phyloP scores from a whole-genome alignment of 192 early-diverging fungal species.

The Coemansia sp. region DNA sequence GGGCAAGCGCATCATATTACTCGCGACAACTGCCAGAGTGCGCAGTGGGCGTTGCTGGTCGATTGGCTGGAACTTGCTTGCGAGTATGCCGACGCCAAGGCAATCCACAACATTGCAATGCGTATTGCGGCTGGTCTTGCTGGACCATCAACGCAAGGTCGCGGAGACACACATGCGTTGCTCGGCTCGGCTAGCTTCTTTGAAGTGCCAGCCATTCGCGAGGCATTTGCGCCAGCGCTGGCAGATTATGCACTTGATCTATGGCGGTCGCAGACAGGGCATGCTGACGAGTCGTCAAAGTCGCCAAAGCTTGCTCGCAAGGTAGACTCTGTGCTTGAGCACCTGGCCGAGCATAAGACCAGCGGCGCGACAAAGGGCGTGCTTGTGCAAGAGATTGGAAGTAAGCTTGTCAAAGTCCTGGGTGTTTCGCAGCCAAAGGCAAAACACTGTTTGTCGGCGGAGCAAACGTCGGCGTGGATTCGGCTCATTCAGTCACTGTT shows the following conservation, averaged over 20 bases:
- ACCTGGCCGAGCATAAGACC: neutral
- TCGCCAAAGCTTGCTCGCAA: slow-evolving; percentile 1
- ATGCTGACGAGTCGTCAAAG: neutral
- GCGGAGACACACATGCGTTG: slow-evolving; percentile 11
- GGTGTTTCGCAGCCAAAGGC: neutral
- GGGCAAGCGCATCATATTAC: slow-evolving; percentile 40
- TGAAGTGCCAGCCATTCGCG: slow-evolving; percentile 26
- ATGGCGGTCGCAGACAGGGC: slow-evolving; percentile 11
- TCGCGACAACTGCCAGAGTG: slow-evolving; percentile 16
- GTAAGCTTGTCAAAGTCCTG: neutral
- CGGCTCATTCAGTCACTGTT: slow-evolving; percentile 25
- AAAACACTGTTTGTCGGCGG: slow-evolving; percentile 4
- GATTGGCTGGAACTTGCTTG: slow-evolving; percentile 47
- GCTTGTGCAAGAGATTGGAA: neutral
- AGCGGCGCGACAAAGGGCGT: neutral
- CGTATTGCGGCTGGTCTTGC: slow-evolving; percentile 22
- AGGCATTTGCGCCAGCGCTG: slow-evolving; percentile 20
- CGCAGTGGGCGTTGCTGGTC: slow-evolving; percentile 39
- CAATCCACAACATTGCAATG: slow-evolving; percentile 17
- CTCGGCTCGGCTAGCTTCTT: slow-evolving; percentile 36
- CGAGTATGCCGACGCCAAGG: slow-evolving; percentile 20
- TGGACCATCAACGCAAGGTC: neutral
- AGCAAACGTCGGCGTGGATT: slow-evolving; percentile 17
- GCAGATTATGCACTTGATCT: slow-evolving; percentile 3
- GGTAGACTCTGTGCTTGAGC: neutral